Evolutionary conservation across 1,284 basidiomycete genomes (phyloP).

Genomic region (Agaricales sp.): DNA sequence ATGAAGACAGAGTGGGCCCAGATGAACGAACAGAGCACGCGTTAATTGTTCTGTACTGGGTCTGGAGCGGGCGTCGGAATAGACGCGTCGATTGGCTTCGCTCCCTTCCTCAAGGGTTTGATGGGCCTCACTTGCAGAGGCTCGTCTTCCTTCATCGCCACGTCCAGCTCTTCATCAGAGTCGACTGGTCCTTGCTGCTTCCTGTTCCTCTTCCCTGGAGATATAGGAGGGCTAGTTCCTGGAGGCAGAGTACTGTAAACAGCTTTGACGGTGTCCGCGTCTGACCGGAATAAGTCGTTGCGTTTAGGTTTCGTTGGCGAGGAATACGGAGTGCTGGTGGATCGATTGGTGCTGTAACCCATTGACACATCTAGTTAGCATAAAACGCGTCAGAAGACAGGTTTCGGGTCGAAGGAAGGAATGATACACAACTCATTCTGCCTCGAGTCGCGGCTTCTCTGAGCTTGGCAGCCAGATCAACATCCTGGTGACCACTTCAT

Average conservation of each 20-base stretch:
- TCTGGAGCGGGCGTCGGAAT: background rate
- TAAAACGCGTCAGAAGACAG: conserved; percentile 19
- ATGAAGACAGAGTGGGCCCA: too few species aligned
- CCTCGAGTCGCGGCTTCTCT: conserved; percentile 23
- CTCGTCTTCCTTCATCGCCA: background rate
- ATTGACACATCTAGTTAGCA: conserved; percentile 34
- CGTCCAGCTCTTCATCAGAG: conserved; percentile 8
- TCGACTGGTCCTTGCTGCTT: conserved; percentile 12
- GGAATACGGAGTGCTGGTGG: conserved; percentile 15
- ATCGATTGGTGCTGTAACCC: conserved; percentile 32
- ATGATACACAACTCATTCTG: conserved; percentile 23
- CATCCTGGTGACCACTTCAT: conserved; percentile 10
- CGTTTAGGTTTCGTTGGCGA: conserved; percentile 8
- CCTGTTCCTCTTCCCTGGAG: conserved; percentile 21
- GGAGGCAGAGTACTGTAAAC: conserved; percentile 16
- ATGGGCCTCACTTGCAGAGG: conserved; percentile 19
- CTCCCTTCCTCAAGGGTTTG: conserved; percentile 26
- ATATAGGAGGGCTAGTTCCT: conserved; percentile 8
- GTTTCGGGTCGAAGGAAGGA: too few species aligned
- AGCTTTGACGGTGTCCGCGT: conserved; percentile 30
- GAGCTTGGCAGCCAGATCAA: conserved; percentile 19
- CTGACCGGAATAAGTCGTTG: conserved; percentile 27
- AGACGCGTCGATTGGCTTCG: background rate
- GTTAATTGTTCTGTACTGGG: background rate
- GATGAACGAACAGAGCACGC: too few species aligned